A percentile compares a stretch with the other conserved stretches of the same genome.
These are phyloP conservation scores for Spathaspora boniae DNA, from an alignment of 805 yeast species.

Conservation along the genomic window DNA sequence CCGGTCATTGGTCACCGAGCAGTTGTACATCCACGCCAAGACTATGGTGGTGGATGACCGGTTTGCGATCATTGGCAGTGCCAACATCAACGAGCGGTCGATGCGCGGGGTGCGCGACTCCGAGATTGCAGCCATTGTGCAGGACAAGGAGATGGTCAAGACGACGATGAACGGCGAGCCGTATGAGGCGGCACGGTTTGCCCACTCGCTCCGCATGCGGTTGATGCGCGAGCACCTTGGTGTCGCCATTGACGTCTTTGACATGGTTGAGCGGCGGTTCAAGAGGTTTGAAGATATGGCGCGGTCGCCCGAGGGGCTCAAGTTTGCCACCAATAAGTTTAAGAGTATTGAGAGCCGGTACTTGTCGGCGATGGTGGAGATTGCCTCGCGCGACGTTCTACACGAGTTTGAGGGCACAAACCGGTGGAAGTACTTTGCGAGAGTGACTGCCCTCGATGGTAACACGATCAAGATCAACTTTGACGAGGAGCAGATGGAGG, in stretches of 20 bases:
- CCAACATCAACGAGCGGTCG: constrained; percentile 94
- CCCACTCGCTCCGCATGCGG: constrained; percentile 83
- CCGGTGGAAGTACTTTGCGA: constrained; percentile 41
- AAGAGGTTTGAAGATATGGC: constrained; percentile 46
- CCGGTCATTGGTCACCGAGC: constrained; percentile 77
- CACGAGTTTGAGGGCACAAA: constrained; percentile 45
- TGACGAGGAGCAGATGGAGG: constrained; percentile 24
- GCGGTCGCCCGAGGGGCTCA: constrained; percentile 34
- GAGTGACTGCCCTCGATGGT: constrained; percentile 5
- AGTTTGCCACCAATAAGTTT: constrained; percentile 41
- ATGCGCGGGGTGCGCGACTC: constrained; percentile 94
- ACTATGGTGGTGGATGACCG: constrained; percentile 90
- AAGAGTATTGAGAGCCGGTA: constrained; percentile 25
- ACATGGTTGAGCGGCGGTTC: constrained; percentile 74
- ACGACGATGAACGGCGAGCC: constrained; percentile 81
- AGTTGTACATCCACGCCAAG: constrained; percentile 91
- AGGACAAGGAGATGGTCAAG: constrained; percentile 72
- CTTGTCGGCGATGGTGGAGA: constrained; percentile 69
- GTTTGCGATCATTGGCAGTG: constrained; percentile 92
- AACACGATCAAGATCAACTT: constrained; percentile 16
- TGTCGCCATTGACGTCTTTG: constrained; percentile 83
- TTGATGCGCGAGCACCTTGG: constrained; percentile 97
- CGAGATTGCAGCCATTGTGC: constrained; percentile 83
- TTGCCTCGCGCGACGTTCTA: constrained; percentile 68
- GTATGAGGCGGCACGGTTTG: constrained; percentile 79